Conservation (phyloP, 495 filamentous ascomycete species). For the Cercophora samala region DNA sequence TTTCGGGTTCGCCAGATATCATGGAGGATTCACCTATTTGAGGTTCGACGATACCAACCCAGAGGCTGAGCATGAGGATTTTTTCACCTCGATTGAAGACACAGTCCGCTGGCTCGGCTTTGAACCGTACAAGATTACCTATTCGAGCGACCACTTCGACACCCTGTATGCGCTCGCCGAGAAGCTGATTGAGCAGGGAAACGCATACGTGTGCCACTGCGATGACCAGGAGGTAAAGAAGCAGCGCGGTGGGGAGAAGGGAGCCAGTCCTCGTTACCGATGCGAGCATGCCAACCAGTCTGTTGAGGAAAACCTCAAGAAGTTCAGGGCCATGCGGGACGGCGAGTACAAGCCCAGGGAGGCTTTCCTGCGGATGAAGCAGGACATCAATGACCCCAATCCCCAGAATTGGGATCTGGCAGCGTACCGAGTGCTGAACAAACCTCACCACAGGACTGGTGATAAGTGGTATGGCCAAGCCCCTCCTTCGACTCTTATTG, state of each 20-base stretch:
- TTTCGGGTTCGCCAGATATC: constrained; percentile 87
- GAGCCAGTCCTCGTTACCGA: constrained; percentile 64
- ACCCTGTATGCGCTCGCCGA: constrained; percentile 84
- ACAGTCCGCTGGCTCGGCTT: constrained; percentile 83
- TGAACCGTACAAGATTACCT: constrained; percentile 71
- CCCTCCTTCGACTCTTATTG: too few species aligned
- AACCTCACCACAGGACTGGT: constrained; percentile 70
- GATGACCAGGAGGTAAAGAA: constrained; percentile 68
- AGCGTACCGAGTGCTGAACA: constrained; percentile 71
- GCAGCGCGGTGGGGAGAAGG: constrained; percentile 74
- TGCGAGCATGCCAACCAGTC: constrained; percentile 75
- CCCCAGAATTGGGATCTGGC: constrained; percentile 74
- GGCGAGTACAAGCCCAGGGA: constrained; percentile 86
- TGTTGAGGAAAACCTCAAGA: constrained; percentile 68
- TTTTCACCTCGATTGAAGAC: constrained; percentile 72
- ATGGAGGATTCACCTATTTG: constrained; percentile 68
- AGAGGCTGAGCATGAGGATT: constrained; percentile 74
- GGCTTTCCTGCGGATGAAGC: constrained; percentile 91
- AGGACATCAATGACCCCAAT: constrained; percentile 58
- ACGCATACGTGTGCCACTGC: constrained; percentile 67
- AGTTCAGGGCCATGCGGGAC: constrained; percentile 88
- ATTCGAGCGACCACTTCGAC: constrained; percentile 79
- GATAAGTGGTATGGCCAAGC: too few species aligned
- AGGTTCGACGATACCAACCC: constrained; percentile 84
- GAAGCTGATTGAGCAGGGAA: constrained; percentile 70